phyloP scores from a whole-genome alignment of 2,329 filamentous ascomycete species.

The Trichoderma cornu-damae region DNA sequence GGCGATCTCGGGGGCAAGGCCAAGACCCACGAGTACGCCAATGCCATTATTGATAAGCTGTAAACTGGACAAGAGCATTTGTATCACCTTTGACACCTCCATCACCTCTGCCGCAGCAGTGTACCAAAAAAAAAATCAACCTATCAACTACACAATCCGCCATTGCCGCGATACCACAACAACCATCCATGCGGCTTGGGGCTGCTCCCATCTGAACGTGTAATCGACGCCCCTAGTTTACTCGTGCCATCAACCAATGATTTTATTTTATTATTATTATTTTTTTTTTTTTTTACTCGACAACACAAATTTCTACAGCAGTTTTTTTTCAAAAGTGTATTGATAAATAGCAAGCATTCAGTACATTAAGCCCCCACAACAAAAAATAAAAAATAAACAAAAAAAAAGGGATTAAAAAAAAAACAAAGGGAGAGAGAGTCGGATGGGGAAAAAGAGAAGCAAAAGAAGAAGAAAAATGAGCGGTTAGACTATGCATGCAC shows the following conservation, averaged over 20 bases:
- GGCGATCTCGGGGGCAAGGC: slow-evolving; percentile 94
- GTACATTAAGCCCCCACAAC: background rate
- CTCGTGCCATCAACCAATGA: background rate
- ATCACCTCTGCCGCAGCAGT: background rate
- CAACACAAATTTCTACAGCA: too few species aligned
- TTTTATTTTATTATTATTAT: too few species aligned
- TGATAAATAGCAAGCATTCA: slow-evolving; percentile 15
- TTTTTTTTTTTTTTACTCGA: background rate
- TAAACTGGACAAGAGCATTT: slow-evolving; percentile 32
- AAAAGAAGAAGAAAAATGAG: too few species aligned
- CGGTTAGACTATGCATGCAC: slow-evolving; percentile 11
- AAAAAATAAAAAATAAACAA: too few species aligned
- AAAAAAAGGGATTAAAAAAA: background rate
- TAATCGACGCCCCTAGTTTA: background rate
- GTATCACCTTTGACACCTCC: slow-evolving; percentile 3
- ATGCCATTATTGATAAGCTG: slow-evolving; percentile 75
- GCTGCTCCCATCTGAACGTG: background rate
- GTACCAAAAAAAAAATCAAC: background rate
- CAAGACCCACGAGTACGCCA: slow-evolving; percentile 91
- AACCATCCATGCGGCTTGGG: background rate
- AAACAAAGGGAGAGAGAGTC: background rate
- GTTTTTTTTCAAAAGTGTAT: slow-evolving; percentile 2
- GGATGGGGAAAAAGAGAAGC: background rate
- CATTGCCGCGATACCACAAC: background rate
- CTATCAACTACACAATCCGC: background rate